Base-by-base conservation (phyloP, 2,329 filamentous ascomycete genomes). In the Chaetomium sp. region DNA sequence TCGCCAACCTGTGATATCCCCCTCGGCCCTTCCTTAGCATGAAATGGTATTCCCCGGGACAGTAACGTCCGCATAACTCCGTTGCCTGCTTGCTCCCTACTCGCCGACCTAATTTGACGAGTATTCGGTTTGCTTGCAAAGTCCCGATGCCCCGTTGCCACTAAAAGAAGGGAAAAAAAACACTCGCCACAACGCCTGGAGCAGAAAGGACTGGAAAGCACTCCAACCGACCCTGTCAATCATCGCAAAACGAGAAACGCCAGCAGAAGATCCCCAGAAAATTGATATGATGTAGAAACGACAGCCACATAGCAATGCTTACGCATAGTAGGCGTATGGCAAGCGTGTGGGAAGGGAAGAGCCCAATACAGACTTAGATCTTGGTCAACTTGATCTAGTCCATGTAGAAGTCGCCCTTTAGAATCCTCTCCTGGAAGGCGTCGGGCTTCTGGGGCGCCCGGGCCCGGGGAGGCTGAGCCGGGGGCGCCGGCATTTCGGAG, bases 401-500 rank as follows among this genome's bases (percentile, higher is more conserved):
- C 91, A 97, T 96, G 76, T 94, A 94, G 67, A 99, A 97, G 68
- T 99, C 94, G 46, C 92, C 94, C 75, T 96, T 94, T 63, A 99
- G 80, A 66, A 99, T 97, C 63, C 95, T 85, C 79, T 99, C 94
- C 72, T 96, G 91, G 75, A 96, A 94, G 60, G 87, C 87, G 74
- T 99, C 94, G 35, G 92, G 91, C 77, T 92, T 95, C 62, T 78
- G 78, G 40, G 79, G 75, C 65, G 77, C 72, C 62, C 75, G 74
- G 49, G 76, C 74, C 67, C 72, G 75, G 47, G 77, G 72, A 14
- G 76, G 71, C 62, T 83, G 76, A 43, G 71, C 74, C 14, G 80
- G 81, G 42, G 80, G 81, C 37, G 74, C 74, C 1, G 79, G 78
- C 78, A 84, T 81, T 59, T 85, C 82, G 62, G 79, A 80, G 56